A percentile compares a stretch with the other conserved stretches of the same genome.
Conservation (phyloP, 257 asterid species). For the Ophiorrhiza pumila region DNA sequence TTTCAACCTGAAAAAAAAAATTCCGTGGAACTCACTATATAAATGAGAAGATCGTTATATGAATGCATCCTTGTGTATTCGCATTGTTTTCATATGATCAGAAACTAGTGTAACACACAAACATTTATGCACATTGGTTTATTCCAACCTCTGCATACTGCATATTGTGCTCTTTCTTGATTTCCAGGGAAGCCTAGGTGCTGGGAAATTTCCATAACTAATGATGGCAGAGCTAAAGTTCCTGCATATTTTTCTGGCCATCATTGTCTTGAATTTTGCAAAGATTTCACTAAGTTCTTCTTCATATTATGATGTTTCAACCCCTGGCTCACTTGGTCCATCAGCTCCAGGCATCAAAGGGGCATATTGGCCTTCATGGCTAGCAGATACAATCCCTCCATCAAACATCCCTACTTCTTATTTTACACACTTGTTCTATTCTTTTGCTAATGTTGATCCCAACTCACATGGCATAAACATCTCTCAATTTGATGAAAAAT, state of each 20-base stretch:
- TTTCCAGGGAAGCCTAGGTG: too few species aligned
- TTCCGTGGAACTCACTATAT: background rate
- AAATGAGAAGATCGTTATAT: background rate
- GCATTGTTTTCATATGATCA: too few species aligned
- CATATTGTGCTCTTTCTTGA: too few species aligned
- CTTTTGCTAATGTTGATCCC: conserved; percentile 39
- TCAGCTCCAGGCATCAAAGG: conserved; percentile 14
- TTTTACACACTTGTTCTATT: conserved; percentile 57
- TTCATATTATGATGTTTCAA: background rate
- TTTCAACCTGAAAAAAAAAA: background rate
- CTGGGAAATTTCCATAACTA: too few species aligned
- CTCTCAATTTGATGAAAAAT: conserved; percentile 32
- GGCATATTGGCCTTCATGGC: conserved; percentile 5
- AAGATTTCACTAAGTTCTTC: conserved; percentile 8
- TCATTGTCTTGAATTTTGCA: conserved; percentile 19
- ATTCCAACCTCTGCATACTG: too few species aligned
- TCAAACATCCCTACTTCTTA: conserved; percentile 36
- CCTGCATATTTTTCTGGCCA: conserved; percentile 17
- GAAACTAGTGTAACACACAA: too few species aligned
- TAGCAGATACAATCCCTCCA: conserved; percentile 15
- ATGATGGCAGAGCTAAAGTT: conserved; percentile 25
- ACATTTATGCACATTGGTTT: too few species aligned
- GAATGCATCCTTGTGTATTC: too few species aligned
- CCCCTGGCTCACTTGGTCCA: conserved; percentile 11
- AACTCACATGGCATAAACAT: conserved; percentile 36